Evolutionary conservation across 257 asterid genomes (phyloP).

Genomic region (Solanum chmielewskii): DNA sequence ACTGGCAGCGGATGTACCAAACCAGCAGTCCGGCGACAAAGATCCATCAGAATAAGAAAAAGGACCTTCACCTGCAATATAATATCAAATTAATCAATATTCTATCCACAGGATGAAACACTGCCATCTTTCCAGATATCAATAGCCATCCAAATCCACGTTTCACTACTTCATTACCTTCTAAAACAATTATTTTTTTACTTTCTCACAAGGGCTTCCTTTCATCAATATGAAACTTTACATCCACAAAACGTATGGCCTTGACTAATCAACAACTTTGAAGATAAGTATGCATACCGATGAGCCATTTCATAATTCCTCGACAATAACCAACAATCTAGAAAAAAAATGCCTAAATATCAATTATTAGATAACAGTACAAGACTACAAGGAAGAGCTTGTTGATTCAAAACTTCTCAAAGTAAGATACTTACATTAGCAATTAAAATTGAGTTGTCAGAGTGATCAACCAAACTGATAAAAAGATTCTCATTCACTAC

Average conservation of each 20-base stretch:
- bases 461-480: neutral
- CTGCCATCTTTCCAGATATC: neutral
- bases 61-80: slow-evolving; percentile 87
- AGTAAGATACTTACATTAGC: neutral
- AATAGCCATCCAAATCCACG: neutral
- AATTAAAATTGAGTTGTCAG: neutral
- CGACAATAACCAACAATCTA: neutral
- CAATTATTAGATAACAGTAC: neutral
- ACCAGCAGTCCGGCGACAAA: slow-evolving; percentile 87
- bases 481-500: neutral
- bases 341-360: neutral
- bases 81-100: neutral
- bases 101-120: neutral
- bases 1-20: slow-evolving; percentile 78
- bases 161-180: neutral
- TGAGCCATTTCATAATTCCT: neutral
- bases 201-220: neutral
- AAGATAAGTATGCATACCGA: neutral
- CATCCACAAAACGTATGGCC: neutral
- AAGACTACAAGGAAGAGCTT: neutral
- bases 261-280: neutral
- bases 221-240: neutral
- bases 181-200: neutral
- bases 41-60: slow-evolving; percentile 93
- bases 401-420: neutral